Conservation (phyloP, 1,284 basidiomycete genomes). For the Volvariella surrecta region DNA sequence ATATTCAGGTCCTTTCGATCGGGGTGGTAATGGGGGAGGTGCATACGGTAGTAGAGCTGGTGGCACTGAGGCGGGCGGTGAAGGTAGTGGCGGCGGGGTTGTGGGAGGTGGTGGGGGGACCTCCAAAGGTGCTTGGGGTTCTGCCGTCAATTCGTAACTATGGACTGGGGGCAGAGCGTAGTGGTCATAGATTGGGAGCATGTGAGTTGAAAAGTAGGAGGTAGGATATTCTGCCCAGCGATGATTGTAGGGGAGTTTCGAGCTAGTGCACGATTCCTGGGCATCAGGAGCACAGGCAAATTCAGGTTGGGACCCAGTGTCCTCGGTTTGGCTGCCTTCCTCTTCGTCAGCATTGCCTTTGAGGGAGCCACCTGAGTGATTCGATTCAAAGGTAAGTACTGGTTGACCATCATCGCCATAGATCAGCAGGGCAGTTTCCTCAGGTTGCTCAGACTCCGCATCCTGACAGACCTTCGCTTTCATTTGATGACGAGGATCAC, state of each 20-base stretch:
- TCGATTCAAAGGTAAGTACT: constrained; percentile 14
- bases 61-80: constrained; percentile 14
- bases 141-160: constrained; percentile 27
- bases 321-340: not conserved
- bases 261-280: constrained; percentile 2
- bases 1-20: constrained; percentile 1
- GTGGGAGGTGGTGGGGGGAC: constrained; percentile 17
- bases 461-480: constrained; percentile 26
- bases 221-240: constrained; percentile 60
- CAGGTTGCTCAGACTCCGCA: constrained; percentile 21
- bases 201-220: constrained; percentile 47
- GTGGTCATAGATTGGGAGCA: constrained; percentile 47
- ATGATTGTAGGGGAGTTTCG: constrained; percentile 7
- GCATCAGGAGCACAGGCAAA: constrained; percentile 1
- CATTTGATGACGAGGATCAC: constrained; percentile 44
- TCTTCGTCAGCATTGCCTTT: constrained; percentile 7
- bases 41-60: constrained; percentile 12
- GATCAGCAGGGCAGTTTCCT: constrained; percentile 22
- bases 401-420: constrained; percentile 23
- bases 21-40: constrained; percentile 13
- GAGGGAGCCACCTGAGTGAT: not conserved
- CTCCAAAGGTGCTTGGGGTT: constrained; percentile 30
- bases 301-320: not conserved
- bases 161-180: constrained; percentile 24
- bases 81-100: constrained; percentile 12